These are phyloP conservation scores for Anisogramma anomala DNA, from an alignment of 2,329 filamentous ascomycete genomes.

Conservation along the genomic window DNA sequence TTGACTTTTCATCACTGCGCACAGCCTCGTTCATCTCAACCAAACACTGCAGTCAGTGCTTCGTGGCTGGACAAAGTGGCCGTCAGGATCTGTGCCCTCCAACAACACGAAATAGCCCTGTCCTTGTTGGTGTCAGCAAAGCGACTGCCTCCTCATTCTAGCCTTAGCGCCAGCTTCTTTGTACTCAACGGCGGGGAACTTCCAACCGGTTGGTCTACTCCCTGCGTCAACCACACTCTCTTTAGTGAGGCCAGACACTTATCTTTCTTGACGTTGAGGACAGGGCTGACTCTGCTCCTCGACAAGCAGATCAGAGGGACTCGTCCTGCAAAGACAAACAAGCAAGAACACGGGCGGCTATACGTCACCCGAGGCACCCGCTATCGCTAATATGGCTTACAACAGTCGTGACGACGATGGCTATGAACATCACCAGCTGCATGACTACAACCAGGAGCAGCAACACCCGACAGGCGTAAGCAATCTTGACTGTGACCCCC, in stretches of 20 bases:
- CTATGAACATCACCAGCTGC: slow-evolving; percentile 53
- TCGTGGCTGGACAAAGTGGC: neutral
- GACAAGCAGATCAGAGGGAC: neutral
- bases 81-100: neutral
- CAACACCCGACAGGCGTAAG: slow-evolving; percentile 22
- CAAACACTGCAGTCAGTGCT: too few species aligned
- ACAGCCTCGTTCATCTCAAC: too few species aligned
- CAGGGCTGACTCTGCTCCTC: neutral
- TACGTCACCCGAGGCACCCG: slow-evolving; percentile 4
- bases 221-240: neutral
- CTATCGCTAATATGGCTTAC: slow-evolving; percentile 47
- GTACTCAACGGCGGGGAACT: neutral
- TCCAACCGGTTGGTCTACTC: too few species aligned
- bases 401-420: slow-evolving; percentile 46
- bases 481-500: slow-evolving; percentile 14
- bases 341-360: neutral
- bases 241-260: neutral
- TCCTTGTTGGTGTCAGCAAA: neutral
- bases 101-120: neutral
- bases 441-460: slow-evolving; percentile 45
- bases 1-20: too few species aligned
- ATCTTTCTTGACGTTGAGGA: neutral
- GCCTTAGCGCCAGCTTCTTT: neutral
- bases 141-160: neutral
- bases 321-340: neutral